Evolutionary conservation across 2,329 filamentous ascomycete genomes (phyloP), one percentile per base, ranked within the genome.

Genomic region (Onygenales sp.): DNA sequence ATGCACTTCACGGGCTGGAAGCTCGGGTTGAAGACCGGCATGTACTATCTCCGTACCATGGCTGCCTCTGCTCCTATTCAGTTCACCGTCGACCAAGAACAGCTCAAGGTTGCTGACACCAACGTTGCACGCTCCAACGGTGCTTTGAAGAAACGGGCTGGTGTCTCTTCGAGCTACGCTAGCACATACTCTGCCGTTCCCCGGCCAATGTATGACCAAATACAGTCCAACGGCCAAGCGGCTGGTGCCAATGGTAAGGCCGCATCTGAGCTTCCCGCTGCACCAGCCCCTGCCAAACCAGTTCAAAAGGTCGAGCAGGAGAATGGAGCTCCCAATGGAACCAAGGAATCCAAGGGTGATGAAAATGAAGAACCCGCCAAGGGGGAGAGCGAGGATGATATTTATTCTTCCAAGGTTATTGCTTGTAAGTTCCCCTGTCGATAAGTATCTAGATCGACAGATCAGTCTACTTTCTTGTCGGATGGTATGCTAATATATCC

Each of bases 1-100:
- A 98, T 98, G 93, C 93, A 98, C 78, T 98, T 98, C 69, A 83
- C 93, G 48, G 93, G 93, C 64, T 98, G 93, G 93, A 98, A 97
- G 81, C 85, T 97, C 61, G 93, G 93, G 66, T 83, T 98, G 63
- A 98, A 98, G 86, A 98, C 93, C 38, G 93, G 93, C 78, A 97
- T 98, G 93, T 98, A 98, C 84, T 98, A 98, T 75, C 85, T 98
- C 63, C 89, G 93, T 65, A 98, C 93, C 47, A 93, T 95, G 84
- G 93, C 93, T 59, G 93, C 93, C 38, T 91, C 91, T 14, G 90
- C 91, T 46, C 93, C 93, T 52, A 98, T 98, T 61, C 93, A 98
- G 74, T 98, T 98, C 78, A 98, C 93, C 4, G 93, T 98, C 67
- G 93, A 98, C 69, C 92, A 98, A 74, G 89, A 95, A 73, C 87